These are phyloP conservation scores for Suhomyces ambrosiae DNA, from an alignment of 1,139 yeast species.

Conservation along the genomic window DNA sequence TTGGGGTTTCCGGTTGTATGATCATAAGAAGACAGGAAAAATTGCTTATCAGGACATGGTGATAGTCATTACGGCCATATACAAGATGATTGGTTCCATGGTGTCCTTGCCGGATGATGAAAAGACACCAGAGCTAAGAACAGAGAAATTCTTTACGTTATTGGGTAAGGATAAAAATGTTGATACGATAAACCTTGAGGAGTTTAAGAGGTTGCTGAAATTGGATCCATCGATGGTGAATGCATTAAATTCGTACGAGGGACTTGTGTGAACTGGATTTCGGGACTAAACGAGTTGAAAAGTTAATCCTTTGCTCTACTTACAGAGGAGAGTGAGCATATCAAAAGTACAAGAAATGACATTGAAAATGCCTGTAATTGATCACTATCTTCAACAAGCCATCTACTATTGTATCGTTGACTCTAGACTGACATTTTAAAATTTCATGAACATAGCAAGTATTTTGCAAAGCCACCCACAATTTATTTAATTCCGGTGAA, in stretches of 20 bases:
- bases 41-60: conserved; percentile 78
- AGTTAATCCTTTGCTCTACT: too few species aligned
- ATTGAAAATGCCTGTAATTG: too few species aligned
- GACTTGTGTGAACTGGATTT: conserved; percentile 54
- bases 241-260: conserved; percentile 80
- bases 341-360: neutral
- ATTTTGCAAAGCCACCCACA: too few species aligned
- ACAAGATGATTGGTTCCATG: conserved; percentile 96
- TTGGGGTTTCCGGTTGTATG: conserved; percentile 89
- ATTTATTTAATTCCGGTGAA: too few species aligned
- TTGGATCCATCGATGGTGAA: conserved; percentile 79
- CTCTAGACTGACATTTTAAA: too few species aligned
- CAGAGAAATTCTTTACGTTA: conserved; percentile 72
- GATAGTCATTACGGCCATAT: conserved; percentile 77
- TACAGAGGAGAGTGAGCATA: too few species aligned
- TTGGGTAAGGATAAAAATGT: conserved; percentile 73
- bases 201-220: conserved; percentile 79
- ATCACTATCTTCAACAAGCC: too few species aligned
- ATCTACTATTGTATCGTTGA: too few species aligned
- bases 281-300: too few species aligned
- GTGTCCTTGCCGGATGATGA: conserved; percentile 91
- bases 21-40: conserved; percentile 74
- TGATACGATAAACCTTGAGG: conserved; percentile 67
- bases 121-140: conserved; percentile 86
- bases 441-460: too few species aligned